Evolutionary conservation across 2,329 filamentous ascomycete species (phyloP), one percentile per base, ranked within the genome.

Genomic region (Fusarium udum): DNA sequence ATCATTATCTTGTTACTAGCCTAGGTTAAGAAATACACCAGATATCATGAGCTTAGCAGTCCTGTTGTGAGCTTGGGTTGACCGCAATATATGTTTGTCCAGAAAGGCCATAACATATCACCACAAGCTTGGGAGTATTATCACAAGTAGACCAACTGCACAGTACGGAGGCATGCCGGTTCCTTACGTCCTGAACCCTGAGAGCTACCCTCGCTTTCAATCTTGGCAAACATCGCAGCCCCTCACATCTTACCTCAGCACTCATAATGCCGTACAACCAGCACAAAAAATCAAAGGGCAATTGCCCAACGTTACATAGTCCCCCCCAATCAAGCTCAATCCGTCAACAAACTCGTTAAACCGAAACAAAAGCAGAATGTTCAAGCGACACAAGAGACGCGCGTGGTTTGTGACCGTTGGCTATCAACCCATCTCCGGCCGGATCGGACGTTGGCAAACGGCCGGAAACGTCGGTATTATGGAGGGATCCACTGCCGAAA

Each of bases 381-480:
- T 62, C 55, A 52, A 59, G 69, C 51, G 34, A 59, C 64, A 66
- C 62, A 61, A 31, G 16, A 40, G 28, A 59, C n/a, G 20, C 43
- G 49, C 48, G 57, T 64, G 63, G 57, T 61, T 49, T 67, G 36
- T 32, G 32, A 42, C 59, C 64, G 58, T 57, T 63, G 61, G 48
- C 61, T 57, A 43, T 22, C 32, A 52, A 40, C 24, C 26, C 16
- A 51, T 55, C 28, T 45, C 36, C 40, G 45, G 55, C 67, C 59
- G 64, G 68, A 72, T 72, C 73, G 64, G 63, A 66, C 53, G 57
- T 72, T 49, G 45, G 49, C 36, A 51, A 51, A 56, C 74, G 72
- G 61, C 75, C 75, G 75, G 75, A 78, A 77, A 66, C 70, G 70
- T 78, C 75, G 75, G 75, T 64, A 60, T 40, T 52, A 37, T 49